Percentiles rank a stretch among this genome's conserved stretches.
Evolutionary conservation across 73 alveolate genomes (phyloP).

Genomic region (Paramecium bursaria): DNA sequence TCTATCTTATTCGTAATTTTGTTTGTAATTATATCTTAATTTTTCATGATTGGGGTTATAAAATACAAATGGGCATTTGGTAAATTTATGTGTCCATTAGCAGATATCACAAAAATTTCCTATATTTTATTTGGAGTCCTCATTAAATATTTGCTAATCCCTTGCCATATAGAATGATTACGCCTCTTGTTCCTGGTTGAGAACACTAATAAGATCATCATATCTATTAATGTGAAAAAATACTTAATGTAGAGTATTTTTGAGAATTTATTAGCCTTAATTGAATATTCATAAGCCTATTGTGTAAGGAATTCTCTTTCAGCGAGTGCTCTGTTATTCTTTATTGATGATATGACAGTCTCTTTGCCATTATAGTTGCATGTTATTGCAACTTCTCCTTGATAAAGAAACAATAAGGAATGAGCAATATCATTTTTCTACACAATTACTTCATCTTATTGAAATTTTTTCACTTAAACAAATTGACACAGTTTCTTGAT

Average conservation of each 20-base stretch:
- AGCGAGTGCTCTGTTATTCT: slow-evolving; percentile 5
- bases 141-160: slow-evolving; percentile 6
- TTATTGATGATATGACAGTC: background rate
- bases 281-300: slow-evolving; percentile 11
- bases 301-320: slow-evolving; percentile 42
- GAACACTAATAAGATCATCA: slow-evolving; percentile 34
- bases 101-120: slow-evolving; percentile 39
- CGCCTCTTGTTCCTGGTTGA: slow-evolving; percentile 31
- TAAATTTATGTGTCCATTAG: slow-evolving; percentile 59
- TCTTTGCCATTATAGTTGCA: slow-evolving; percentile 17
- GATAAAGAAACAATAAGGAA: no score
- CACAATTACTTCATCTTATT: no score
- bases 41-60: slow-evolving; percentile 13
- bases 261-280: slow-evolving; percentile 10
- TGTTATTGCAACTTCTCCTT: no score
- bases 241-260: slow-evolving; percentile 33
- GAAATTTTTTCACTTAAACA: no score
- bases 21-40: background rate
- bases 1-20: background rate
- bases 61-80: slow-evolving; percentile 45
- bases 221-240: background rate
- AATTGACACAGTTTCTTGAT: no score
- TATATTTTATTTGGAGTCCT: slow-evolving; percentile 5
- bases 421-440: no score
- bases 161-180: slow-evolving; percentile 28